Evolutionary conservation across 108 stramenopile genomes (phyloP).

Genomic region (Discostella stelligeroides): DNA sequence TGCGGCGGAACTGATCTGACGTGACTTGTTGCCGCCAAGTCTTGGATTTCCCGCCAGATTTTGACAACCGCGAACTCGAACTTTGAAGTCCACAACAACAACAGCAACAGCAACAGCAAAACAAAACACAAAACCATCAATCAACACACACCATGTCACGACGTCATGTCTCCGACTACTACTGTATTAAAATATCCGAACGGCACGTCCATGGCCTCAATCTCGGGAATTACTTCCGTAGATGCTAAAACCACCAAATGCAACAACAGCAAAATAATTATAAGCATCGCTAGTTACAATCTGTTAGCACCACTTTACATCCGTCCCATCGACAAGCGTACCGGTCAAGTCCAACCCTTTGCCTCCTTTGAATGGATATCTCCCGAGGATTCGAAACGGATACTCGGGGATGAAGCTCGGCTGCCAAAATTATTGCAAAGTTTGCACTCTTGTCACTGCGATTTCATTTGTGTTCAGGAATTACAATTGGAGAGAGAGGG

Average conservation of each 20-base stretch:
- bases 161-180: neutral
- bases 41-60: too few relatives aligned
- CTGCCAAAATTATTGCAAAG: constrained; percentile 34
- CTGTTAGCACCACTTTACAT: constrained; percentile 57
- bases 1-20: too few relatives aligned
- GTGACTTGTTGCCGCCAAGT: too few relatives aligned
- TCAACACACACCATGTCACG: too few relatives aligned
- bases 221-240: neutral
- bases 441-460: constrained; percentile 30
- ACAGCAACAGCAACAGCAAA: too few relatives aligned
- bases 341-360: constrained; percentile 53
- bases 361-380: constrained; percentile 63
- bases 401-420: constrained; percentile 38
- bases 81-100: too few relatives aligned
- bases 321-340: constrained; percentile 54
- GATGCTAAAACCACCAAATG: neutral
- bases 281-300: constrained; percentile 59
- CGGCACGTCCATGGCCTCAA: constrained; percentile 24
- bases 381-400: constrained; percentile 21
- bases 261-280: neutral
- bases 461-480: constrained; percentile 66
- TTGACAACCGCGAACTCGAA: too few relatives aligned
- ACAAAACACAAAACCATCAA: too few relatives aligned
- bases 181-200: constrained; percentile 14
- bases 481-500: constrained; percentile 47